Conservation (phyloP, 2,329 filamentous ascomycete genomes). For the Dothistroma septosporum region DNA sequence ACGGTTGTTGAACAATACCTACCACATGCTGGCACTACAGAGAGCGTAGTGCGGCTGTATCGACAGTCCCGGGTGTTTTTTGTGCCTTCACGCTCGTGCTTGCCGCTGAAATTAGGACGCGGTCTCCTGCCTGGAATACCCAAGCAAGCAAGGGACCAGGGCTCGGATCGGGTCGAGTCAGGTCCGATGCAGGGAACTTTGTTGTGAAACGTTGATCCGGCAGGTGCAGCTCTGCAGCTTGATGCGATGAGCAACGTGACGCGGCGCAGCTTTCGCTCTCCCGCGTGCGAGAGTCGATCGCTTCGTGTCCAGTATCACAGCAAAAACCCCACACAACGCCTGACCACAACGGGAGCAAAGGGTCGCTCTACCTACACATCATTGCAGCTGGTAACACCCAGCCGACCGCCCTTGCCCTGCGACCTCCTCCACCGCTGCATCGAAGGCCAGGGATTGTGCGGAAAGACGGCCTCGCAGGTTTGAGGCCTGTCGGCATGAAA, state of each 20-base stretch:
- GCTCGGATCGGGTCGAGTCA: too few species aligned
- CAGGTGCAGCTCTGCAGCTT: not conserved
- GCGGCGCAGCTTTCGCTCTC: not conserved
- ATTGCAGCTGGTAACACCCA: not conserved
- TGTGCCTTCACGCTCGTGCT: not conserved
- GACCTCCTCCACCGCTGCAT: not conserved
- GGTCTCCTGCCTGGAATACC: not conserved
- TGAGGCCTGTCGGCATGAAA: slow-evolving; percentile 8
- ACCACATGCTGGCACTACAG: slow-evolving; percentile 29
- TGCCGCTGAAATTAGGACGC: not conserved
- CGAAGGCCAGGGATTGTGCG: slow-evolving; percentile 15
- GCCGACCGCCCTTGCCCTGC: not conserved
- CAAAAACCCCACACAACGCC: not conserved
- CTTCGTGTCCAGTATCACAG: not conserved
- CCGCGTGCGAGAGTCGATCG: not conserved
- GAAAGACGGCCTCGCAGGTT: slow-evolving; percentile 8
- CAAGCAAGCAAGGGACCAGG: not conserved
- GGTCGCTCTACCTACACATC: not conserved
- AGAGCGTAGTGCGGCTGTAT: not conserved
- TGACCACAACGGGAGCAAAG: not conserved
- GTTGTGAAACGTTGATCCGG: not conserved
- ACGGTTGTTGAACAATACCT: not conserved
- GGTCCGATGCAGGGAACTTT: too few species aligned
- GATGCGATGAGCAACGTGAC: not conserved
- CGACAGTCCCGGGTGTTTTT: not conserved